Conservation (phyloP, 208 protist species). For the Naegleria lovaniensis region DNA sequence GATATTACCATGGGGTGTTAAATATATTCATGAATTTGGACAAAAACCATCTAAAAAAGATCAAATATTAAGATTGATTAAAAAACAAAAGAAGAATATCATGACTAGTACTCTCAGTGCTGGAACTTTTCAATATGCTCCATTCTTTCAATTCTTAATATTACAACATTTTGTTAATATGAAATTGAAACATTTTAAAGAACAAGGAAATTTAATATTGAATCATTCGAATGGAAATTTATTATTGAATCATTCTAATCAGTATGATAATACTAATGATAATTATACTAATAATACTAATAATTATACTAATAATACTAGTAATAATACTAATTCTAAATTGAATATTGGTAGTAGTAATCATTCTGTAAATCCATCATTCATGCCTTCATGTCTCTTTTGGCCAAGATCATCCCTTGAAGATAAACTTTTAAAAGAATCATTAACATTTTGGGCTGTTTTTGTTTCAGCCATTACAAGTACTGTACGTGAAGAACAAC, state of each 20-base stretch:
- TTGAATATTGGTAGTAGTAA: background rate
- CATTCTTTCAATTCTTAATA: background rate
- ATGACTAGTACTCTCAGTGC: background rate
- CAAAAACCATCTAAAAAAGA: background rate
- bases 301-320: no score
- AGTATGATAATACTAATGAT: no score
- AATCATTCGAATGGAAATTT: no score
- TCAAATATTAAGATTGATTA: background rate
- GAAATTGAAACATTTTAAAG: background rate
- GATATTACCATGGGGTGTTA: background rate
- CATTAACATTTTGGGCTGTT: background rate
- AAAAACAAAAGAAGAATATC: background rate
- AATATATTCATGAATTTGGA: background rate
- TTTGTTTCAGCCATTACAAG: background rate
- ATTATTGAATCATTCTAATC: no score
- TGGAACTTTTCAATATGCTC: background rate
- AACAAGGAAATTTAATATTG: no score
- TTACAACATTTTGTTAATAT: background rate
- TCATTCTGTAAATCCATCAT: no score
- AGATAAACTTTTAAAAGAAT: background rate
- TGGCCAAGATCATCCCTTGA: background rate
- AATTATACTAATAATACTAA: no score
- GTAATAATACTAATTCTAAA: no score
- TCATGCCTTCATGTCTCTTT: no score
- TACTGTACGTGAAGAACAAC: background rate